Conservation (phyloP, 805 yeast species). For the Wickerhamiella allomyrinae region DNA sequence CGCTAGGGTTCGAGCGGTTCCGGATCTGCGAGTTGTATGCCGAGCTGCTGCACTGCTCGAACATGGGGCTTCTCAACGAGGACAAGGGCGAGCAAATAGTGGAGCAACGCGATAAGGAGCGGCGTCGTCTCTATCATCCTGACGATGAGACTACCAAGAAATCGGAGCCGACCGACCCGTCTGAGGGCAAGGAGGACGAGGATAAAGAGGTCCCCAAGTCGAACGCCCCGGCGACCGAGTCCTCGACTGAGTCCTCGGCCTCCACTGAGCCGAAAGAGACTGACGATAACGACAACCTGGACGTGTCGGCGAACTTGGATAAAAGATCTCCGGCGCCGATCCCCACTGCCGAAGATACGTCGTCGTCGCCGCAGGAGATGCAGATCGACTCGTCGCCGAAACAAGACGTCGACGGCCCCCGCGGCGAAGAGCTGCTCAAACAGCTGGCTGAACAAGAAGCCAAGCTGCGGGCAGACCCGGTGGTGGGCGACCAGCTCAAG, state of each 20-base stretch:
- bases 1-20: constrained; percentile 82
- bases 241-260: constrained; percentile 8
- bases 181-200: constrained; percentile 7
- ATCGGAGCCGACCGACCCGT: constrained; percentile 5
- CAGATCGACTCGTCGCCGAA: constrained; percentile 1
- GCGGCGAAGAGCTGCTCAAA: constrained; percentile 8
- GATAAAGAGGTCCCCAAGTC: constrained; percentile 1
- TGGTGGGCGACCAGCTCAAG: constrained; percentile 79
- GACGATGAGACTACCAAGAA: constrained; percentile 25
- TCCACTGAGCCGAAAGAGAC: neutral
- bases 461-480: constrained; percentile 40
- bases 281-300: neutral
- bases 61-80: constrained; percentile 82
- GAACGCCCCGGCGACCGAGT: constrained; percentile 5
- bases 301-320: neutral
- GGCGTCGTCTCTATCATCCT: constrained; percentile 29
- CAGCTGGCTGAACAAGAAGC: constrained; percentile 16
- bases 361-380: constrained; percentile 5
- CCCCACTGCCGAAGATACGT: neutral
- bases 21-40: constrained; percentile 86
- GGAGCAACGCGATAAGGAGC: constrained; percentile 49
- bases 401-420: neutral
- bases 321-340: constrained; percentile 1
- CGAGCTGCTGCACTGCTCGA: constrained; percentile 91
- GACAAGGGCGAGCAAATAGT: constrained; percentile 55